Percentiles rank a stretch among this genome's conserved stretches.
Conservation (phyloP, 78 protist genomes). For the Acrasis kona region DNA sequence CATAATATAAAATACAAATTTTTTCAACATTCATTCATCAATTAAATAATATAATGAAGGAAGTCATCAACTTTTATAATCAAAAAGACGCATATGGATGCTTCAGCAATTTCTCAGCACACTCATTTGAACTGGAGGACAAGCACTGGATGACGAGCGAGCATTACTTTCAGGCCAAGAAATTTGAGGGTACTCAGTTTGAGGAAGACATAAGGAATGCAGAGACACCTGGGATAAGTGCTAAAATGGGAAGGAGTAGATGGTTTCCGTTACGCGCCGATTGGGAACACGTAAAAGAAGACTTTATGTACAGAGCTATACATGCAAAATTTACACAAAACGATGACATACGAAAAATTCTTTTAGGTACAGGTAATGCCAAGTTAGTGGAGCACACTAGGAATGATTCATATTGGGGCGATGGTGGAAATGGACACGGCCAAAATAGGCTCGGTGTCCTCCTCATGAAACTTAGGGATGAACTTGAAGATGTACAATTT, state of each 20-base stretch:
- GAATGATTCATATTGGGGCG: constrained; percentile 13
- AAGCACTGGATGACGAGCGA: constrained; percentile 1
- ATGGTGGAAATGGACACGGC: constrained; percentile 27
- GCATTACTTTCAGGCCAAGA: constrained; percentile 25
- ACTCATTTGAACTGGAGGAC: constrained; percentile 5
- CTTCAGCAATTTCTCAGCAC: constrained; percentile 12
- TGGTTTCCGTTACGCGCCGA: too few species aligned
- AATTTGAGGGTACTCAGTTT: too few species aligned
- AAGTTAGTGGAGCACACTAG: constrained; percentile 11
- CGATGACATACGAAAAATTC: not conserved
- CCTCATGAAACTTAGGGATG: constrained; percentile 2
- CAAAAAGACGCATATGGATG: not conserved
- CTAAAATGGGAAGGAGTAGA: not conserved
- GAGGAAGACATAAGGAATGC: too few species aligned
- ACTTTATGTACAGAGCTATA: not conserved
- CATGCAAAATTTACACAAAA: not conserved
- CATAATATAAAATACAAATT: too few species aligned
- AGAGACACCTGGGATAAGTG: too few species aligned
- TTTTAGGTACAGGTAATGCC: not conserved
- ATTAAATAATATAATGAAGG: too few species aligned
- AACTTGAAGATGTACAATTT: too few species aligned
- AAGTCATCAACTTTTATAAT: not conserved
- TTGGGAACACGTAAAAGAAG: constrained; percentile 18
- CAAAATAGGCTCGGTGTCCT: constrained; percentile 8
- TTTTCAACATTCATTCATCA: too few species aligned